Evolutionary conservation across 768 basidiomycete species (phyloP), one percentile per base, ranked within the genome.

Genomic region (Termitomyces sp.): DNA sequence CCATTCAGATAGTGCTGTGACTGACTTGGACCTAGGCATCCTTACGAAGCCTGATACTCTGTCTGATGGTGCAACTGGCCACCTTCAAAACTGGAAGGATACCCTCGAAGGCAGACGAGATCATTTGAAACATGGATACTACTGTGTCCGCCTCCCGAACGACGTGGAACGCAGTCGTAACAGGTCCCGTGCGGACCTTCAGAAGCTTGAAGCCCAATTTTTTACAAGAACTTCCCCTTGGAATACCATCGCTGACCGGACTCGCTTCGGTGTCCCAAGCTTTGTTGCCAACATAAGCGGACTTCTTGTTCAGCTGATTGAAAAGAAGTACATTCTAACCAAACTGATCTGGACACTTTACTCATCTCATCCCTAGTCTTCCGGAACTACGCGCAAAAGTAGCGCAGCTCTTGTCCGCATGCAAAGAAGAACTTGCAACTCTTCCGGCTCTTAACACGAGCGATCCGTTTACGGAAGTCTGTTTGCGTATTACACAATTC

Each of bases 1-100:
- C 32, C 59, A 37, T 34, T 14, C 16, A 13, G 32, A 34, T 16
- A 14, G n/a, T 34, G 9, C 24, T 7, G 3, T 44, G 22, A 27
- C 14, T 18, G 13, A 54, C 20, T 44, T 24, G 0, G 9, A 30
- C 16, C 8, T 60, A 89, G 88, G 85, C 5, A 80, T 91, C 1
- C 75, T 89, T 10, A 91, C 89, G 0, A 90, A 91, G 62, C 84
- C 87, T 0, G 89, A 91, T 61, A 74, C 68, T 4, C 68, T 91
- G 1, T 66, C 71, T 0, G 43, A 61, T 0, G 84, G 84, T 10
- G 72, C 79, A 3, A 75, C 66, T 4, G 72, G 77, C 42, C 45
- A 74, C 45, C 78, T 71, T 16, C 46, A 72, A 33, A 44, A 37
- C 30, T 89, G 87, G 85, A 70, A 74, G n/a, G 72, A 77, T 0